Evolutionary conservation across 2,329 filamentous ascomycete genomes (phyloP).

Genomic region (Ceratocystis papillata): DNA sequence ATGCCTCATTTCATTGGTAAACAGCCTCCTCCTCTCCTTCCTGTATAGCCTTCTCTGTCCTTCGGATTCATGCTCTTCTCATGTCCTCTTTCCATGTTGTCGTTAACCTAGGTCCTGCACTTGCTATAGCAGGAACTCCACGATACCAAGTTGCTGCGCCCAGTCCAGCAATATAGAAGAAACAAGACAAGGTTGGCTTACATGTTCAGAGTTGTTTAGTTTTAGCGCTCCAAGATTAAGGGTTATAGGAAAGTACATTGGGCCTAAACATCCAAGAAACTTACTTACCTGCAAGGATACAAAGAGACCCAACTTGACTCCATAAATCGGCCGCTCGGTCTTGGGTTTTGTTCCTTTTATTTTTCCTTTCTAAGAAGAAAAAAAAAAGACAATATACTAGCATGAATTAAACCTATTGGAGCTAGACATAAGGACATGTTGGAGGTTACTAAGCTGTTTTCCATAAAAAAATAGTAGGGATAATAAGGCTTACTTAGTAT

Average conservation of each 20-base stretch:
- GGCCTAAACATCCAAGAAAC: background rate
- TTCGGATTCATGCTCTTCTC: too few species aligned
- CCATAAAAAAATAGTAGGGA: background rate
- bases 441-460: too few species aligned
- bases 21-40: background rate
- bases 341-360: background rate
- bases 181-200: background rate
- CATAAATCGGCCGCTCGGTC: background rate
- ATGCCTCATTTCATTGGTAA: background rate
- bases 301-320: conserved; percentile 1
- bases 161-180: background rate
- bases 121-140: too few species aligned
- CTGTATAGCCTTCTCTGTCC: too few species aligned
- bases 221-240: background rate
- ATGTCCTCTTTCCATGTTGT: background rate
- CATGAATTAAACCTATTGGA: background rate
- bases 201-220: background rate
- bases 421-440: background rate
- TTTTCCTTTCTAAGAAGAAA: background rate
- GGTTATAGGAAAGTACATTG: background rate
- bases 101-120: too few species aligned
- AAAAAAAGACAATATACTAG: background rate
- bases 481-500: background rate
- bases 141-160: background rate
- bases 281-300: background rate